These are phyloP conservation scores for Chaetomium fimeti DNA, from an alignment of 495 filamentous ascomycete species.

Conservation along the genomic window DNA sequence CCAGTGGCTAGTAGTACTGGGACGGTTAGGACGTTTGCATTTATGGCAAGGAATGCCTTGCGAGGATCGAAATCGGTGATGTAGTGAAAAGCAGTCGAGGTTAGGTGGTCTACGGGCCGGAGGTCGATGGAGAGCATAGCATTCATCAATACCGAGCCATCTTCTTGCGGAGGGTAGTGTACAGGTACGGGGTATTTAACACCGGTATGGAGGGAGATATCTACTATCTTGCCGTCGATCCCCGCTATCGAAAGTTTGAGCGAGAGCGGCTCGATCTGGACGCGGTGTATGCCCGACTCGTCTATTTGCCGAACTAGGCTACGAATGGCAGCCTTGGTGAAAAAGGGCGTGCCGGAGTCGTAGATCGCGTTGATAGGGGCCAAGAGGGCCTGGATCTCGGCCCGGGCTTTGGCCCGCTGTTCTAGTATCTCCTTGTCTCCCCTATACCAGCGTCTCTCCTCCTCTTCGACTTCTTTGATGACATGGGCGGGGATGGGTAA, in stretches of 20 bases:
- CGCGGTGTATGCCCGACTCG: constrained; percentile 5
- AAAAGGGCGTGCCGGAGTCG: constrained; percentile 11
- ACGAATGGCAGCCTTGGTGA: constrained; percentile 10
- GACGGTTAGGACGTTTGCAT: background rate
- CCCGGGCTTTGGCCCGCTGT: background rate
- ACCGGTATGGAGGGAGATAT: constrained; percentile 1
- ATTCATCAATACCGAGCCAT: constrained; percentile 2
- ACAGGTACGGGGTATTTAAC: constrained; percentile 2
- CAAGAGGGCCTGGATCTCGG: constrained; percentile 10
- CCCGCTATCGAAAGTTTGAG: constrained; percentile 8
- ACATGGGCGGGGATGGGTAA: constrained; percentile 14
- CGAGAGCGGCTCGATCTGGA: constrained; percentile 12
- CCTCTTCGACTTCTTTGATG: constrained; percentile 10
- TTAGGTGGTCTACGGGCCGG: constrained; percentile 4
- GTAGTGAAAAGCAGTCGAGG: constrained; percentile 4
- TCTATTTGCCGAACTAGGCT: constrained; percentile 6
- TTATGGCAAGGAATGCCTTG: constrained; percentile 6
- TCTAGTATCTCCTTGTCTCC: background rate
- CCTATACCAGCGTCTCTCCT: constrained; percentile 8
- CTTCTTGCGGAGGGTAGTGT: constrained; percentile 8
- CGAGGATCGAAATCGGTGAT: background rate
- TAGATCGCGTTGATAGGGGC: constrained; percentile 9
- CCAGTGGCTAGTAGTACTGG: constrained; percentile 4
- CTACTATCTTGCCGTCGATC: constrained; percentile 9
- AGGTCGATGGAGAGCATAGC: constrained; percentile 10